Conservation (phyloP, 1,284 basidiomycete species). For the Marasmius sp. region DNA sequence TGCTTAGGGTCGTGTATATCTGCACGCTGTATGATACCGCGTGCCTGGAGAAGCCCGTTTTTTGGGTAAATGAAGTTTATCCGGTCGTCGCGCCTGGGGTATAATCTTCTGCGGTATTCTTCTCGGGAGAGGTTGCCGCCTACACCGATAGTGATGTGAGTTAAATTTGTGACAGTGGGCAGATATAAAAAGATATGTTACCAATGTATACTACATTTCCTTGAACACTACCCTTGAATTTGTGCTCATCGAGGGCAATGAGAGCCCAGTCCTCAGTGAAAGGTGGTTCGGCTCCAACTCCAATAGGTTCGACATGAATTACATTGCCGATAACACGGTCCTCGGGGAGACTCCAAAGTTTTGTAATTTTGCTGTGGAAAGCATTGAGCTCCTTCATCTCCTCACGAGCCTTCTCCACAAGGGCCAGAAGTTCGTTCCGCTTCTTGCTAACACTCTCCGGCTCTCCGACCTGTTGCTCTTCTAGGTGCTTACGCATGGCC, state of each 20-base stretch:
- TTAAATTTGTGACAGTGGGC: conserved; percentile 30
- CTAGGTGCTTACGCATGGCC: neutral
- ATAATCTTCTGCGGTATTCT: conserved; percentile 23
- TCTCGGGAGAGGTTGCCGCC: neutral
- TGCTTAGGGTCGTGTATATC: conserved; percentile 26
- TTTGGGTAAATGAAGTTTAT: conserved; percentile 24
- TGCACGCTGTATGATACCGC: conserved; percentile 21
- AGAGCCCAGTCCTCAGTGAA: conserved; percentile 32
- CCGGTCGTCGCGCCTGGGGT: conserved; percentile 15
- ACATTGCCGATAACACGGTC: conserved; percentile 33
- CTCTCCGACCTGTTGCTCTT: neutral
- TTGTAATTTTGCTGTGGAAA: conserved; percentile 24
- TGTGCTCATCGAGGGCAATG: conserved; percentile 29
- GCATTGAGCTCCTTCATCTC: conserved; percentile 17
- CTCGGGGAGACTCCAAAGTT: conserved; percentile 20
- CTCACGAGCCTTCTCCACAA: conserved; percentile 13
- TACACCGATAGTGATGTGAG: conserved; percentile 10
- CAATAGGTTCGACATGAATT: conserved; percentile 28
- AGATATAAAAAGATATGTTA: conserved; percentile 23
- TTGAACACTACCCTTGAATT: conserved; percentile 30
- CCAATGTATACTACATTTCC: conserved; percentile 35
- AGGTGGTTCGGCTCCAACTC: conserved; percentile 18
- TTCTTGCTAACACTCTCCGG: conserved; percentile 5
- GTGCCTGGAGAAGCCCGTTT: conserved; percentile 28
- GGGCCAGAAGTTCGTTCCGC: no score